A percentile compares a stretch with the other conserved stretches of the same genome.
Conservation (phyloP, 768 basidiomycete genomes). For the Hebeloma cylindrosporum region DNA sequence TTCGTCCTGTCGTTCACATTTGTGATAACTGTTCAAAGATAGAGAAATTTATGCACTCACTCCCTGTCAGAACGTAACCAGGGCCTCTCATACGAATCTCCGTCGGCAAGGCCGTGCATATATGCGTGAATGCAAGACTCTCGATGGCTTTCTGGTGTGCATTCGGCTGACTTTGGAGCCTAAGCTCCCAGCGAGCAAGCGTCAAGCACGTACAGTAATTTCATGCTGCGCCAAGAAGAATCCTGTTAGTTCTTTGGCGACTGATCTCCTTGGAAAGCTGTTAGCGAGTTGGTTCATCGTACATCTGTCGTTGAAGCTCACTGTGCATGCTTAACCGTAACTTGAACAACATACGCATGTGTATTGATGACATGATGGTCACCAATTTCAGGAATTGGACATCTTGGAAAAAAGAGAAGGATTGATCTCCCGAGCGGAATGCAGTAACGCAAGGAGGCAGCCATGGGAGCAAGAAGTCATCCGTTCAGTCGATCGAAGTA, state of each 20-base stretch:
- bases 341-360: slow-evolving; percentile 28
- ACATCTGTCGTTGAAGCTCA: slow-evolving; percentile 9
- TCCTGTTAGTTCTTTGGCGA: slow-evolving; percentile 23
- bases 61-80: slow-evolving; percentile 29
- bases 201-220: slow-evolving; percentile 33
- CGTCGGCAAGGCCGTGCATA: slow-evolving; percentile 27
- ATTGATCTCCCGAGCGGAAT: slow-evolving; percentile 33
- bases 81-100: slow-evolving; percentile 30
- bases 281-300: not conserved
- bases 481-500: no score
- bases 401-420: slow-evolving; percentile 34
- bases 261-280: slow-evolving; percentile 2
- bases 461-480: no score
- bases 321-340: slow-evolving; percentile 32
- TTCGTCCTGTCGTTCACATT: no score
- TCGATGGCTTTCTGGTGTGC: slow-evolving; percentile 34
- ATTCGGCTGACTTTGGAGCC: not conserved
- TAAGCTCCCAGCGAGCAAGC: not conserved
- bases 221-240: slow-evolving; percentile 35
- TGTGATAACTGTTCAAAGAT: no score
- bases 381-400: not conserved
- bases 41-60: no score
- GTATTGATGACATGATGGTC: not conserved
- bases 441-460: slow-evolving; percentile 26
- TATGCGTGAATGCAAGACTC: slow-evolving; percentile 32